Conservation (phyloP, 768 basidiomycete genomes). For the Udeniomyces megalosporus region DNA sequence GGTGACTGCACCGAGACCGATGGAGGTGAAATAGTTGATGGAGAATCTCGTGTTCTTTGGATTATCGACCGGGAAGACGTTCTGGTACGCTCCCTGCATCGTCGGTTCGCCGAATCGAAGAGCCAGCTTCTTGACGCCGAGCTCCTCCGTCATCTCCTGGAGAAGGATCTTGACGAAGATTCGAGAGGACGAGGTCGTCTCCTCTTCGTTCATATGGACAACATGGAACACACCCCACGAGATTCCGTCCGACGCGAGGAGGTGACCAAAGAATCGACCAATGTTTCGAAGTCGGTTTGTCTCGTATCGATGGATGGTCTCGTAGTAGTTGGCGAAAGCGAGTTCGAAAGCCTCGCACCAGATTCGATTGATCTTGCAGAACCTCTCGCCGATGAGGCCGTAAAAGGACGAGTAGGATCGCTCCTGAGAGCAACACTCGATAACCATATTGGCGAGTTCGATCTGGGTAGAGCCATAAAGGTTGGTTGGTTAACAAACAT, state of each 20-base stretch:
- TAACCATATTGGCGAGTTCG: conserved; percentile 93
- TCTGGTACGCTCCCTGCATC: conserved; percentile 48
- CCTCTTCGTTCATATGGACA: conserved; percentile 90
- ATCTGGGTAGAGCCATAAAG: conserved; percentile 38
- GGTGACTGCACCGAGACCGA: conserved; percentile 75
- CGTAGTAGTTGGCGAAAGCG: conserved; percentile 79
- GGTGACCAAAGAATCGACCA: conserved; percentile 87
- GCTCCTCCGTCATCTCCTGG: conserved; percentile 82
- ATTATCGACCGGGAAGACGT: conserved; percentile 90
- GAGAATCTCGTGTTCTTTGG: conserved; percentile 92
- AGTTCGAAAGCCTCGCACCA: conserved; percentile 83
- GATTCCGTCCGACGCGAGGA: conserved; percentile 68
- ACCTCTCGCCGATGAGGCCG: conserved; percentile 86
- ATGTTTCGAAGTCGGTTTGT: conserved; percentile 96
- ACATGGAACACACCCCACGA: conserved; percentile 74
- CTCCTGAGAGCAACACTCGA: conserved; percentile 99
- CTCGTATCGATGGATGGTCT: conserved; percentile 94
- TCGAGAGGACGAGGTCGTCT: conserved; percentile 86
- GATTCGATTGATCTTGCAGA: conserved; percentile 84
- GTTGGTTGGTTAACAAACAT: too few relatives aligned
- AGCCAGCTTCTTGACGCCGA: conserved; percentile 73
- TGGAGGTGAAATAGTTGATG: conserved; percentile 95
- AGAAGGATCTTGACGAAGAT: conserved; percentile 97
- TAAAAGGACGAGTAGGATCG: conserved; percentile 96
- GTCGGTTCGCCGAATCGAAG: conserved; percentile 83